A percentile compares a stretch with the other conserved stretches of the same genome.
Evolutionary conservation across 331 rosid genomes (phyloP).

Genomic region (Quercus tomentella): DNA sequence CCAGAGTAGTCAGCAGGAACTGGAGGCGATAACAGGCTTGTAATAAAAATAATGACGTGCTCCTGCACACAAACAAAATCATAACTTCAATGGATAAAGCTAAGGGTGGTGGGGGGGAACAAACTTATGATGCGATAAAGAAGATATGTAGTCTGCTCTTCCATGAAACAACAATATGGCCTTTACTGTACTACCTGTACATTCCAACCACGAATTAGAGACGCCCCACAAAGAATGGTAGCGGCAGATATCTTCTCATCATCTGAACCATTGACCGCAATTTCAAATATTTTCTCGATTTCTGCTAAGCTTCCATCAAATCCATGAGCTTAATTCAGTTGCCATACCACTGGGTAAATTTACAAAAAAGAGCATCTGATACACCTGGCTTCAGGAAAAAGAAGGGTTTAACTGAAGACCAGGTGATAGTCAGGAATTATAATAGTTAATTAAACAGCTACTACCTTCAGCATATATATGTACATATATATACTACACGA

Average conservation of each 20-base stretch:
- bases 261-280: conserved; percentile 76
- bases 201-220: conserved; percentile 93
- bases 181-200: conserved; percentile 55
- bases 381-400: conserved; percentile 45
- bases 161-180: background rate
- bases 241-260: conserved; percentile 90
- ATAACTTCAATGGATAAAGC: conserved; percentile 2
- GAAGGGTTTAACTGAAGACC: conserved; percentile 41
- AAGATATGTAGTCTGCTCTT: background rate
- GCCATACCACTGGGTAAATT: conserved; percentile 35
- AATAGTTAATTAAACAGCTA: background rate
- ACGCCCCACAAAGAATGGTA: conserved; percentile 82
- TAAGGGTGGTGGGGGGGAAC: background rate
- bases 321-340: conserved; percentile 68
- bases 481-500: background rate
- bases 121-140: conserved; percentile 12
- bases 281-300: conserved; percentile 76
- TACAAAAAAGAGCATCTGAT: conserved; percentile 41
- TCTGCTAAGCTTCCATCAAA: conserved; percentile 98
- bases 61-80: conserved; percentile 57
- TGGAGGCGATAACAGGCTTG: conserved; percentile 57
- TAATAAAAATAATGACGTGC: conserved; percentile 56
- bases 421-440: conserved; percentile 17
- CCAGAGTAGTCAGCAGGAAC: conserved; percentile 56
- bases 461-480: background rate